These are phyloP conservation scores for Agapanthus africanus DNA, from an alignment of 106 monocot species.

Conservation along the genomic window DNA sequence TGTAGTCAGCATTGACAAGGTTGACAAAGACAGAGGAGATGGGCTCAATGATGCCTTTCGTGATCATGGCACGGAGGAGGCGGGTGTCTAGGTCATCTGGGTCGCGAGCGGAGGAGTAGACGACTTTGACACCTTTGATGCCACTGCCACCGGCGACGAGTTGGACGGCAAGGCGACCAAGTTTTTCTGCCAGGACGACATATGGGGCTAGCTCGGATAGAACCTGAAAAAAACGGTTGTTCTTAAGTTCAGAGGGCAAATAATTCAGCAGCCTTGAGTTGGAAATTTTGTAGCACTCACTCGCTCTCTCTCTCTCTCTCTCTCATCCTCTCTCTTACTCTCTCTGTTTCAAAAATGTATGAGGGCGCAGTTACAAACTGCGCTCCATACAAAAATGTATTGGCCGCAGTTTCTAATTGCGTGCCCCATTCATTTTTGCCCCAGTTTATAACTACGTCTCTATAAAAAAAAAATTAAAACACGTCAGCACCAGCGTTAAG, in stretches of 20 bases:
- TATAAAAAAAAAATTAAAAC: too few species aligned
- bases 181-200: slow-evolving; percentile 75
- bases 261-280: not conserved
- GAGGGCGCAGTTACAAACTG: not conserved
- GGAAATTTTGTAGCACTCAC: not conserved
- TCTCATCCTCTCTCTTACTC: too few species aligned
- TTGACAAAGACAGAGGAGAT: slow-evolving; percentile 64
- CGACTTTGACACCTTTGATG: slow-evolving; percentile 61
- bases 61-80: slow-evolving; percentile 75
- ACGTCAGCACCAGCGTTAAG: too few species aligned
- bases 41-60: slow-evolving; percentile 81
- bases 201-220: slow-evolving; percentile 77
- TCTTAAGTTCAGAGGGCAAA: not conserved
- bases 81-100: slow-evolving; percentile 82
- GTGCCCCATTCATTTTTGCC: too few species aligned
- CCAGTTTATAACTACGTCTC: too few species aligned
- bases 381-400: not conserved
- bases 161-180: slow-evolving; percentile 72
- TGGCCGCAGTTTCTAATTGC: too few species aligned
- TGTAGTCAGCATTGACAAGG: slow-evolving; percentile 79
- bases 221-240: slow-evolving; percentile 32
- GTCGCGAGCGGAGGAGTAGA: slow-evolving; percentile 61
- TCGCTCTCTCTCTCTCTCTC: too few species aligned
- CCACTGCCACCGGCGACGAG: slow-evolving; percentile 69
- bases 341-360: not conserved